Conservation (phyloP, 495 filamentous ascomycete genomes). For the Bacidia gigantensis region DNA sequence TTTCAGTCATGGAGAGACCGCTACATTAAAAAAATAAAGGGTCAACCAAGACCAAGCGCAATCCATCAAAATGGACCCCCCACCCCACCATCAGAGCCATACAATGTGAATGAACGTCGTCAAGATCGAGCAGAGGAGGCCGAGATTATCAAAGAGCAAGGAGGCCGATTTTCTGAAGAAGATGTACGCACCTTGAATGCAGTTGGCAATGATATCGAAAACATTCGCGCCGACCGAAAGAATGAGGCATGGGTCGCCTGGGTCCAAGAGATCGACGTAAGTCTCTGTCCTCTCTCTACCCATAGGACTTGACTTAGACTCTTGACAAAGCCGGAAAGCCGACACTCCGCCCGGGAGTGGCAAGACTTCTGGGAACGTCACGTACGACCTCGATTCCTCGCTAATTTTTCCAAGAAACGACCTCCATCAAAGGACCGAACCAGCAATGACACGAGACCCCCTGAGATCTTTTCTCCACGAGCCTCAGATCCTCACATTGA, state of each 20-base stretch:
- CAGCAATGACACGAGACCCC: too few species aligned
- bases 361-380: conserved; percentile 19
- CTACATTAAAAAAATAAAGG: conserved; percentile 45
- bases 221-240: conserved; percentile 11
- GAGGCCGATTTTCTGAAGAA: conserved; percentile 8
- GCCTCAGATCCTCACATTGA: too few species aligned
- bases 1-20: conserved; percentile 61
- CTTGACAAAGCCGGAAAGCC: conserved; percentile 11
- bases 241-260: conserved; percentile 14
- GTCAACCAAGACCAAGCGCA: conserved; percentile 27
- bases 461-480: too few species aligned
- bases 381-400: conserved; percentile 14
- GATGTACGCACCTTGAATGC: conserved; percentile 12
- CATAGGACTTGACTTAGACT: conserved; percentile 7
- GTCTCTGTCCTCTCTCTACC: not conserved
- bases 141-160: not conserved
- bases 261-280: conserved; percentile 13
- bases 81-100: conserved; percentile 11
- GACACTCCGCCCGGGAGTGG: conserved; percentile 26
- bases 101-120: not conserved
- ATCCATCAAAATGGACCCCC: conserved; percentile 16
- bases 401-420: too few species aligned
- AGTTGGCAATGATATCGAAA: conserved; percentile 15
- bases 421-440: too few species aligned
- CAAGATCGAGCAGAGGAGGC: not conserved